A percentile compares a stretch with the other conserved stretches of the same genome.
Conservation (phyloP, 257 asterid species). For the Ilex asprella region DNA sequence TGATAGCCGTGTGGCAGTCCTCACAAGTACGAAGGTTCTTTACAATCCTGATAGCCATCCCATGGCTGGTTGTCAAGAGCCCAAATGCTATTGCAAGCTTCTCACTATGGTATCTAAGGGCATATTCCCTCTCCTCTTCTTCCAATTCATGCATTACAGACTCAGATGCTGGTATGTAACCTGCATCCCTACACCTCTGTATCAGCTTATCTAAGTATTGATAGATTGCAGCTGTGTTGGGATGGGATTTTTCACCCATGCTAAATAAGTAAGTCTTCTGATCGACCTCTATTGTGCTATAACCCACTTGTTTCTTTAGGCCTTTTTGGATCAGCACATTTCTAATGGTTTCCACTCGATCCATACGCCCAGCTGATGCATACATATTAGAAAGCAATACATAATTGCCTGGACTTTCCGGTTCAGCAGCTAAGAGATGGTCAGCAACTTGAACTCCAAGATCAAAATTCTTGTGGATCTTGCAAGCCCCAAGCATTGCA, state of each 20-base stretch:
- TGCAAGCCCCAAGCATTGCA: constrained; percentile 33
- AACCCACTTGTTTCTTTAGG: constrained; percentile 25
- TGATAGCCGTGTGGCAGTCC: constrained; percentile 31
- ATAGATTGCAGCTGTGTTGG: constrained; percentile 14
- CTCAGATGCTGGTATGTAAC: constrained; percentile 18
- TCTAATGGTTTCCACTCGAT: constrained; percentile 26
- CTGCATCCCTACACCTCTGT: constrained; percentile 18
- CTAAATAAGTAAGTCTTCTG: constrained; percentile 21
- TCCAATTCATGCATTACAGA: constrained; percentile 22
- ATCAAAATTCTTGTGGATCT: constrained; percentile 22
- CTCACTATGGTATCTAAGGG: constrained; percentile 26
- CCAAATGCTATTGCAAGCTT: constrained; percentile 35
- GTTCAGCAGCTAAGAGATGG: constrained; percentile 22
- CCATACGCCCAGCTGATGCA: constrained; percentile 21
- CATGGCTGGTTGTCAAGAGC: constrained; percentile 16
- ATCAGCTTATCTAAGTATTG: constrained; percentile 21
- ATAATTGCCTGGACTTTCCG: constrained; percentile 21
- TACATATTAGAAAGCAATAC: constrained; percentile 27
- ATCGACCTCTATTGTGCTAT: constrained; percentile 26
- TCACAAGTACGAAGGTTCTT: constrained; percentile 31
- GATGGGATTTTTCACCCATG: constrained; percentile 20
- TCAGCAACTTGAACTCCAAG: constrained; percentile 23
- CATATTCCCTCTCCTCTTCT: constrained; percentile 30
- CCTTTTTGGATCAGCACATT: constrained; percentile 15
- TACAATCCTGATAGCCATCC: constrained; percentile 20